Percentiles rank a stretch among this genome's conserved stretches.
Evolutionary conservation across 768 basidiomycete species (phyloP).

Genomic region (Filobasidium floriforme): DNA sequence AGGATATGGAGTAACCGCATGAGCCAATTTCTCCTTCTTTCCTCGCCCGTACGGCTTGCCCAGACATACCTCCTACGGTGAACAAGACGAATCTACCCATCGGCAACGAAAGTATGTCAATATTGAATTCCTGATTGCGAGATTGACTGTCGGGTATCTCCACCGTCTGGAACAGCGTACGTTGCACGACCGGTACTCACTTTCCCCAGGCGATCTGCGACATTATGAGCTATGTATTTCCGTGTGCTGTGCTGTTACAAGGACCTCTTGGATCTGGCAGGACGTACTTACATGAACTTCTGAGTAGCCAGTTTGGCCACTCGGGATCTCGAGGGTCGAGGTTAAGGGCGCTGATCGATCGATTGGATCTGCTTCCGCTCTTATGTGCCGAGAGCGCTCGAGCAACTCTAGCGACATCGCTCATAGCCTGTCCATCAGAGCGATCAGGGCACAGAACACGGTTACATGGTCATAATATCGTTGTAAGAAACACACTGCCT

Average conservation of each 20-base stretch:
- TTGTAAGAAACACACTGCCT: no score
- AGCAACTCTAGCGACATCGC: no score
- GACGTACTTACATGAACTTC: no score
- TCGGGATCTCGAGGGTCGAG: no score
- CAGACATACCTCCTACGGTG: constrained; percentile 15
- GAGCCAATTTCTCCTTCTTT: background rate
- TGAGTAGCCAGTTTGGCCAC: no score
- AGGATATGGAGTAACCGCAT: background rate
- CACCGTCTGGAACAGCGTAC: background rate
- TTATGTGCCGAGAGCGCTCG: no score
- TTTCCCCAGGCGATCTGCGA: constrained; percentile 20
- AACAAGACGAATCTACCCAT: constrained; percentile 17
- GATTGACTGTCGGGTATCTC: background rate
- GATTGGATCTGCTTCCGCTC: background rate
- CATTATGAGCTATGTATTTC: constrained; percentile 5
- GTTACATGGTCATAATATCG: background rate
- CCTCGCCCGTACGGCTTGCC: background rate
- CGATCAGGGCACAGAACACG: no score
- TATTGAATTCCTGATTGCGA: no score
- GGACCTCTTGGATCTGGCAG: no score
- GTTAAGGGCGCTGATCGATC: background rate
- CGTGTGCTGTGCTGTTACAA: no score
- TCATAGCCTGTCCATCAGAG: background rate
- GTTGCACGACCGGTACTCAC: constrained; percentile 3
- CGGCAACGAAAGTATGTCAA: background rate